phyloP scores from a whole-genome alignment of 352 stramenopile species.

The Thalassiosira exigua region DNA sequence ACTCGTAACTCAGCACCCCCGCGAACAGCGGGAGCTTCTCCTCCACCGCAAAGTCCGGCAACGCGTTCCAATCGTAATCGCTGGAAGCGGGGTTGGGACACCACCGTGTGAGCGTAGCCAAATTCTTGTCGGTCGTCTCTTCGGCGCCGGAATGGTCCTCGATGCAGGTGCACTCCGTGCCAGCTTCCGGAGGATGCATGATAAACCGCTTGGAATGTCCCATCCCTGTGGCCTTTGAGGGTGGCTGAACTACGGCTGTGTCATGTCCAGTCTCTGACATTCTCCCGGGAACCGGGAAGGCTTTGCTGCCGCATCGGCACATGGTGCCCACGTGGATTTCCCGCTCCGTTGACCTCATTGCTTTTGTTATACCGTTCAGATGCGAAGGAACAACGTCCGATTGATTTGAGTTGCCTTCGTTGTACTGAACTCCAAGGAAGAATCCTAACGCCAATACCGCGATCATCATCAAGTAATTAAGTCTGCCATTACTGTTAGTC shows the following conservation, averaged over 20 bases:
- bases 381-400: too few species aligned
- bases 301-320: background rate
- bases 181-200: slow-evolving; percentile 1
- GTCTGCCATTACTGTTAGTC: too few species aligned
- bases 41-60: slow-evolving; percentile 28
- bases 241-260: slow-evolving; percentile 4
- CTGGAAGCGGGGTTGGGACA: slow-evolving; percentile 1
- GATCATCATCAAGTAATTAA: too few species aligned
- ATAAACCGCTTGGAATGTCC: slow-evolving; percentile 17
- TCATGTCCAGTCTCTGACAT: slow-evolving; percentile 1
- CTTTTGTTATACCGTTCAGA: too few species aligned
- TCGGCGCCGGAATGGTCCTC: background rate
- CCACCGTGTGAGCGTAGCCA: background rate
- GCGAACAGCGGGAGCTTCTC: slow-evolving; percentile 14
- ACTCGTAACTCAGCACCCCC: slow-evolving; percentile 20
- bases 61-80: slow-evolving; percentile 11
- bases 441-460: too few species aligned
- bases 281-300: background rate
- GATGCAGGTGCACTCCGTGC: slow-evolving; percentile 4
- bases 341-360: too few species aligned
- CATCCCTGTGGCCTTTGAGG: slow-evolving; percentile 16
- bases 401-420: too few species aligned
- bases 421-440: too few species aligned
- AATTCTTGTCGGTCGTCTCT: background rate
- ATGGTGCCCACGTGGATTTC: slow-evolving; percentile 11